phyloP scores from a whole-genome alignment of 805 yeast genomes.

The Starmera dryadoides region DNA sequence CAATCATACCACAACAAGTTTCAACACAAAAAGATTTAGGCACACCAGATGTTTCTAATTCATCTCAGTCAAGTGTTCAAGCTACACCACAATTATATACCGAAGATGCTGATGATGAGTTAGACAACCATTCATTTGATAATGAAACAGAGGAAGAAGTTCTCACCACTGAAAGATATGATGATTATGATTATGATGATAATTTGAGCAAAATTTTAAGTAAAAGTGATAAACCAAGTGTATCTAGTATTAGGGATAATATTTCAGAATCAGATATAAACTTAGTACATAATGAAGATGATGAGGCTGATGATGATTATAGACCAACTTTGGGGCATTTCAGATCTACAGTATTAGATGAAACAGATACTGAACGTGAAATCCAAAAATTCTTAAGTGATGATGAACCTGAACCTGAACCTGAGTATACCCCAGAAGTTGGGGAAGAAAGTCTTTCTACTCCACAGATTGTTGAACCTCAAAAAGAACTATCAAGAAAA shows the following conservation, averaged over 20 bases:
- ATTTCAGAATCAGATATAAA: background rate
- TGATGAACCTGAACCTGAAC: slow-evolving; percentile 6
- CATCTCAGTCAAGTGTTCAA: too few relatives aligned
- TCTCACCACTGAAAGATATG: too few relatives aligned
- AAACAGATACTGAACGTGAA: background rate
- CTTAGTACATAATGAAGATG: slow-evolving; percentile 1
- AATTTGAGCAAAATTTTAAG: background rate
- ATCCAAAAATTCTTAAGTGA: background rate
- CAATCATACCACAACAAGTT: background rate
- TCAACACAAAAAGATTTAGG: background rate
- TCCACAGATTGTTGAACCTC: too few relatives aligned
- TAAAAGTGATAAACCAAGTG: background rate
- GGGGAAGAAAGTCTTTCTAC: too few relatives aligned
- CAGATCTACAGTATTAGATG: background rate
- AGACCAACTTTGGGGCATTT: background rate
- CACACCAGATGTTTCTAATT: too few relatives aligned
- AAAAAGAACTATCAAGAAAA: too few relatives aligned
- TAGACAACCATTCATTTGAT: too few relatives aligned
- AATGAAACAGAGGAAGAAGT: too few relatives aligned
- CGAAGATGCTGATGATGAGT: too few relatives aligned
- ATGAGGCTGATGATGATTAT: slow-evolving; percentile 2
- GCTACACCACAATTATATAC: too few relatives aligned
- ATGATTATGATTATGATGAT: too few relatives aligned
- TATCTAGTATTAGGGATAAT: background rate
- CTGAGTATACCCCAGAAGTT: slow-evolving; percentile 2